Evolutionary conservation across 768 basidiomycete species (phyloP).

Genomic region (Wakefieldia striispora): DNA sequence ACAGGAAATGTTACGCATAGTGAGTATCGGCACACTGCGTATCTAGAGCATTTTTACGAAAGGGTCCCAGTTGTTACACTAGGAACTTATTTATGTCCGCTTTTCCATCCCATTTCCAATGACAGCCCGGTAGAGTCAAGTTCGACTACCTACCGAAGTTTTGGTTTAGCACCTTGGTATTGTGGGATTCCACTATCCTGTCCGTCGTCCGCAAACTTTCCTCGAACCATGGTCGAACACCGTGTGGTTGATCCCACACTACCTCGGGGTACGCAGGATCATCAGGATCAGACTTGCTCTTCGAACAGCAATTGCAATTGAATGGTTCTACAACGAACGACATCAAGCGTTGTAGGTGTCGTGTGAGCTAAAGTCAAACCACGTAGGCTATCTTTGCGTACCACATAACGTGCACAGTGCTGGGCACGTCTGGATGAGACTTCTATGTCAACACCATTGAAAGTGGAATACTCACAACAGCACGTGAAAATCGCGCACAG

Average conservation of each 20-base stretch:
- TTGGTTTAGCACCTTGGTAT: constrained; percentile 20
- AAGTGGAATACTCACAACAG: constrained; percentile 14
- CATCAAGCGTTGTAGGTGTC: background rate
- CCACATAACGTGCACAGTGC: constrained; percentile 17
- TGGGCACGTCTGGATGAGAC: constrained; percentile 1
- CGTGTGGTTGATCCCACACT: constrained; percentile 18
- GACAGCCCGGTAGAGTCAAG: background rate
- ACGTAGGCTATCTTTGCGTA: constrained; percentile 1
- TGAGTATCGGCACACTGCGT: constrained; percentile 1
- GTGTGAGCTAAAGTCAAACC: background rate
- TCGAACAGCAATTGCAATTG: constrained; percentile 17
- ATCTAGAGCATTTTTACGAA: background rate
- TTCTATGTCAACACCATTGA: background rate
- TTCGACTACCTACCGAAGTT: constrained; percentile 1
- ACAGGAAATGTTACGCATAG: background rate
- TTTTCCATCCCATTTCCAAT: background rate
- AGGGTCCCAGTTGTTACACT: background rate
- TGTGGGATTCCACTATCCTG: constrained; percentile 3
- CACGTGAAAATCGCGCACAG: constrained; percentile 19
- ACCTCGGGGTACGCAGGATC: background rate
- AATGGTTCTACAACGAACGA: constrained; percentile 4
- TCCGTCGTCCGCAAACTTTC: constrained; percentile 10
- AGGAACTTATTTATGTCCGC: background rate
- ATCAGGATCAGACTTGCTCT: constrained; percentile 4
- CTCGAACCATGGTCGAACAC: constrained; percentile 8